phyloP scores from a whole-genome alignment of 1,139 yeast species.

The Saccharomyces hybrid region DNA sequence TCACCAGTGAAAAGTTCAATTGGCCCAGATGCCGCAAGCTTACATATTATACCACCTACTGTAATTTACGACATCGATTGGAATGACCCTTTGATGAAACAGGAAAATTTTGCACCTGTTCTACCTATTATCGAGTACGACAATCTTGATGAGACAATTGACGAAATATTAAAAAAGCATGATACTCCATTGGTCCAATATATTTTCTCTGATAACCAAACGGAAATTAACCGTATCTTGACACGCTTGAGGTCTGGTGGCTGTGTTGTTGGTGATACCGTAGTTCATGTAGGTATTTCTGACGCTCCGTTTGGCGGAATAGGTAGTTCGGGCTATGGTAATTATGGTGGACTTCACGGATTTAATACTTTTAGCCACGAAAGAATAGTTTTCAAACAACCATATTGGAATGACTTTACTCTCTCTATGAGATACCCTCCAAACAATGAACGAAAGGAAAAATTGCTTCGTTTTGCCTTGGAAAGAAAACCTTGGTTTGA shows the following conservation, averaged over 20 bases:
- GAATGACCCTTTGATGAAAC: constrained; percentile 65
- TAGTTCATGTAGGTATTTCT: constrained; percentile 64
- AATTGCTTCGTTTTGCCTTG: constrained; percentile 14
- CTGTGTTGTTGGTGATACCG: constrained; percentile 59
- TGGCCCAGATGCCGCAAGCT: constrained; percentile 31
- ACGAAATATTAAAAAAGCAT: constrained; percentile 42
- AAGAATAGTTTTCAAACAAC: constrained; percentile 62
- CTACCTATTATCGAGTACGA: constrained; percentile 61
- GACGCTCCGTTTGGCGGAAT: constrained; percentile 89
- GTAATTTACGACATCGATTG: constrained; percentile 53
- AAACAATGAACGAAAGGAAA: constrained; percentile 36
- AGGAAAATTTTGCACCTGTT: constrained; percentile 81
- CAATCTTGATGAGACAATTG: constrained; percentile 44
- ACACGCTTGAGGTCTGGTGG: constrained; percentile 66
- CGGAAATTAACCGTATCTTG: constrained; percentile 47
- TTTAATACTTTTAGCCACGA: constrained; percentile 70
- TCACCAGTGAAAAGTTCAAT: constrained; percentile 48
- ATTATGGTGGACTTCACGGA: constrained; percentile 74
- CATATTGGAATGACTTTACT: constrained; percentile 55
- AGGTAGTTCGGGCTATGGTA: constrained; percentile 74
- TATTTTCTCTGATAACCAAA: constrained; percentile 51
- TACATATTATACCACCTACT: constrained; percentile 67
- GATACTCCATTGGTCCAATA: constrained; percentile 90
- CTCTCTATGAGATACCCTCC: constrained; percentile 68
- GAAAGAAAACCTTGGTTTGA: constrained; percentile 23